A percentile compares a stretch with the other conserved stretches of the same genome.
These are phyloP conservation scores for Starmerella geochares DNA, from an alignment of 805 yeast genomes.

Conservation along the genomic window DNA sequence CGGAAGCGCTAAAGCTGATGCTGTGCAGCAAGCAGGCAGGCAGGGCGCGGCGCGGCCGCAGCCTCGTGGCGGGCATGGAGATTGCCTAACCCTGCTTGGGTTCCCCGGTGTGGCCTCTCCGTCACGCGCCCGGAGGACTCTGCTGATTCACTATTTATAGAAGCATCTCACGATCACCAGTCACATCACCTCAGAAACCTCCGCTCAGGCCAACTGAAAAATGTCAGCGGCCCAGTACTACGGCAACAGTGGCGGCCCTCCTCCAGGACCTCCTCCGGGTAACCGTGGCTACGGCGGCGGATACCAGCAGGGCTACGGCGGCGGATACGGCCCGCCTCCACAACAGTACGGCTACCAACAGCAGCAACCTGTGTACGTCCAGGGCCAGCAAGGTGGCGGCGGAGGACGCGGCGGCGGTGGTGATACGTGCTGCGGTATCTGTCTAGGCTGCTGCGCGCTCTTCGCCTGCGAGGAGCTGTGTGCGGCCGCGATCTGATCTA, in stretches of 20 bases:
- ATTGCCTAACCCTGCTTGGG: neutral
- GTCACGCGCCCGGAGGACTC: neutral
- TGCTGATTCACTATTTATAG: conserved; percentile 6
- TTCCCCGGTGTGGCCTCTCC: neutral
- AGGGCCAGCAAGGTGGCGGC: conserved; percentile 26
- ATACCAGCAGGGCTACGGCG: conserved; percentile 26
- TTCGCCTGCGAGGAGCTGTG: conserved; percentile 25
- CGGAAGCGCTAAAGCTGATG: no score
- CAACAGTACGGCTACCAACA: conserved; percentile 27
- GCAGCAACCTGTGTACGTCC: conserved; percentile 33
- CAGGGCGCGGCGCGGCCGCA: neutral
- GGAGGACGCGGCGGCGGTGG: conserved; percentile 24
- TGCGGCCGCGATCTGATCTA: conserved; percentile 8
- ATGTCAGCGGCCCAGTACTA: conserved; percentile 23
- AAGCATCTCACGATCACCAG: neutral
- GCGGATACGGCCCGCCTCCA: conserved; percentile 23
- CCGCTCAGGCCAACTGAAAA: neutral
- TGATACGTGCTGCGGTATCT: conserved; percentile 25
- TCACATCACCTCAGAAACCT: neutral
- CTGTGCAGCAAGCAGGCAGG: neutral
- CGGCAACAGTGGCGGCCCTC: conserved; percentile 17
- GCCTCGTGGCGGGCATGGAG: conserved; percentile 5
- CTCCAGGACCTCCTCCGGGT: conserved; percentile 10
- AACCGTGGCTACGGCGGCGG: conserved; percentile 22
- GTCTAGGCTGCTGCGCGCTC: conserved; percentile 24